Percentiles rank a stretch among this genome's conserved stretches.
Evolutionary conservation across 441 rosid species (phyloP).

Genomic region (Pelargonium australe): DNA sequence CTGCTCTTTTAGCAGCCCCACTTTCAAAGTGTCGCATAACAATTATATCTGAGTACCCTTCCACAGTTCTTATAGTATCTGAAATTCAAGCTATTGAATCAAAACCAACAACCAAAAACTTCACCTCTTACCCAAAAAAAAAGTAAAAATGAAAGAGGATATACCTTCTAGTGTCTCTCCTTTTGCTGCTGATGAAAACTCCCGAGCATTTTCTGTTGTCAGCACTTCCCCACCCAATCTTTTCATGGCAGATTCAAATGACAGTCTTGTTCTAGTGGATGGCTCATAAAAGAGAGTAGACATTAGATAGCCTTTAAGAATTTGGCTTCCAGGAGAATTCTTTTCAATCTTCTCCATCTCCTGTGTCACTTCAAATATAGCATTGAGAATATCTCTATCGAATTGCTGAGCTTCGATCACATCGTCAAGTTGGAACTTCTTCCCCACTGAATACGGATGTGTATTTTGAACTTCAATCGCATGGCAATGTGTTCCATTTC

Average conservation of each 20-base stretch:
- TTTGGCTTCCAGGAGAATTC: conserved; percentile 61
- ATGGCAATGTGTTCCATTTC: conserved; percentile 29
- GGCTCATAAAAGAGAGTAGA: conserved; percentile 96
- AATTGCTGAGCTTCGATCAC: conserved; percentile 93
- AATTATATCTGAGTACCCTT: conserved; percentile 84
- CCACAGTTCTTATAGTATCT: conserved; percentile 88
- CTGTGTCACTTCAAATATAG: conserved; percentile 71
- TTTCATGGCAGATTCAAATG: conserved; percentile 96
- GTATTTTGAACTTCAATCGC: conserved; percentile 33
- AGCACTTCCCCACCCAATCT: conserved; percentile 90
- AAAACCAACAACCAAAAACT: conserved; percentile 1
- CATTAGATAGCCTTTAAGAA: conserved; percentile 86
- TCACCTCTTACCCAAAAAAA: not conserved
- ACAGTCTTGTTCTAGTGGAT: conserved; percentile 93
- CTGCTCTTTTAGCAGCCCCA: conserved; percentile 92
- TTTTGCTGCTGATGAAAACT: conserved; percentile 93
- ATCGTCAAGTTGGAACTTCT: conserved; percentile 68
- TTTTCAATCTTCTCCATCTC: conserved; percentile 83
- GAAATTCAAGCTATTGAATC: conserved; percentile 28
- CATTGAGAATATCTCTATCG: conserved; percentile 61
- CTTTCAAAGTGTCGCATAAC: conserved; percentile 97
- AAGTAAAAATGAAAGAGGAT: not conserved
- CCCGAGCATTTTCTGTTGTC: conserved; percentile 95
- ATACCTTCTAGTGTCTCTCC: conserved; percentile 98
- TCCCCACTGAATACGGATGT: conserved; percentile 30